These are phyloP conservation scores for Melastoma candidum DNA, from an alignment of 441 rosid genomes.

Conservation along the genomic window DNA sequence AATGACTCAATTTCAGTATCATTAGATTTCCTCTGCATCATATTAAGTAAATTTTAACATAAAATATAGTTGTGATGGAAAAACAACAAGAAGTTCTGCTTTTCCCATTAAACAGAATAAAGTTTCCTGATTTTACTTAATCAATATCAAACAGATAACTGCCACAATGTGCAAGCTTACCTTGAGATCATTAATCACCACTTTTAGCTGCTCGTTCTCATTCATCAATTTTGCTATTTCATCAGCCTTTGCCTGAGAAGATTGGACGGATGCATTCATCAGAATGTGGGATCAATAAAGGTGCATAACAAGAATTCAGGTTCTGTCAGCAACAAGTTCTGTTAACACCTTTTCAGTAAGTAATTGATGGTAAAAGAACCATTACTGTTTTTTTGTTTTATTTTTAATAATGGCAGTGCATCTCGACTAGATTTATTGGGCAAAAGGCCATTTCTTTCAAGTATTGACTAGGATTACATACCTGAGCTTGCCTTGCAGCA, in stretches of 20 bases:
- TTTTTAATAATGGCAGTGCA: too few relatives aligned
- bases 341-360: too few relatives aligned
- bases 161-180: slow-evolving; percentile 20
- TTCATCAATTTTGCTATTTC: slow-evolving; percentile 94
- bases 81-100: background rate
- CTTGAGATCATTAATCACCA: slow-evolving; percentile 73
- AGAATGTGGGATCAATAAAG: background rate
- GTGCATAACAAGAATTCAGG: slow-evolving; percentile 1
- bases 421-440: too few relatives aligned
- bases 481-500: slow-evolving; percentile 99
- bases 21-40: slow-evolving; percentile 72
- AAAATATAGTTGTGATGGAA: slow-evolving; percentile 2
- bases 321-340: too few relatives aligned
- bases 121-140: too few relatives aligned
- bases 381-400: too few relatives aligned
- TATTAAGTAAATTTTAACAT: slow-evolving; percentile 20
- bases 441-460: background rate
- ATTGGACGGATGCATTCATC: too few relatives aligned
- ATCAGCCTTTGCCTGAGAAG: slow-evolving; percentile 93
- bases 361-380: too few relatives aligned
- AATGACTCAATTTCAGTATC: slow-evolving; percentile 93
- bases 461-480: slow-evolving; percentile 20
- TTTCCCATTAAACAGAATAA: too few relatives aligned
- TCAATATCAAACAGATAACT: too few relatives aligned
- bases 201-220: slow-evolving; percentile 92